phyloP scores from a whole-genome alignment of 129 eudicot genomes.

The carrot (Daucus carota) region DNA sequence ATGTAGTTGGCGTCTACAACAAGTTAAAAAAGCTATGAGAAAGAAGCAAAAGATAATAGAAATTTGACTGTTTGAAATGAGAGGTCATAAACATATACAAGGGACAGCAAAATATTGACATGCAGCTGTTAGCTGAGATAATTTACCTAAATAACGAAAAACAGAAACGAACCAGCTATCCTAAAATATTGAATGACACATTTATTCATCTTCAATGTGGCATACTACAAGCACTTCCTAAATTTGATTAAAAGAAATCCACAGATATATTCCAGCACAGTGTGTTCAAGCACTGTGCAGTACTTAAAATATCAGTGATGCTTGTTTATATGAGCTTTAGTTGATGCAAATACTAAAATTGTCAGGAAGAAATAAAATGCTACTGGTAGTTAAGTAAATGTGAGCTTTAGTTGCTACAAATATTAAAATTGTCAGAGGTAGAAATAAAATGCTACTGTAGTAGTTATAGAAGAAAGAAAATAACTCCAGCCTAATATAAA shows the following conservation, averaged over 20 bases:
- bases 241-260: not conserved
- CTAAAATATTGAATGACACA: not conserved
- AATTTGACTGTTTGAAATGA: not conserved
- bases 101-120: not conserved
- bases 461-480: not conserved
- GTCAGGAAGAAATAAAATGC: too few species aligned
- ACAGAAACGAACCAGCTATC: not conserved
- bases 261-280: not conserved
- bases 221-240: not conserved
- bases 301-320: not conserved
- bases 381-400: too few species aligned
- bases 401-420: too few species aligned
- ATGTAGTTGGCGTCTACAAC: conserved; percentile 77
- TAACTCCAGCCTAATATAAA: not conserved
- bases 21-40: not conserved
- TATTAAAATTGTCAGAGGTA: too few species aligned
- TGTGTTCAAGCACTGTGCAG: not conserved
- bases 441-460: too few species aligned
- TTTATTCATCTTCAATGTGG: not conserved
- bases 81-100: not conserved
- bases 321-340: too few species aligned
- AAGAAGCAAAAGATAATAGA: not conserved
- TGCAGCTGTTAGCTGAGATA: not conserved
- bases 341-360: too few species aligned
- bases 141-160: not conserved